A percentile compares a stretch with the other conserved stretches of the same genome.
These are phyloP conservation scores for Musa schizocarpa DNA, from an alignment of 176 grass and related monocot genomes.

Conservation along the genomic window DNA sequence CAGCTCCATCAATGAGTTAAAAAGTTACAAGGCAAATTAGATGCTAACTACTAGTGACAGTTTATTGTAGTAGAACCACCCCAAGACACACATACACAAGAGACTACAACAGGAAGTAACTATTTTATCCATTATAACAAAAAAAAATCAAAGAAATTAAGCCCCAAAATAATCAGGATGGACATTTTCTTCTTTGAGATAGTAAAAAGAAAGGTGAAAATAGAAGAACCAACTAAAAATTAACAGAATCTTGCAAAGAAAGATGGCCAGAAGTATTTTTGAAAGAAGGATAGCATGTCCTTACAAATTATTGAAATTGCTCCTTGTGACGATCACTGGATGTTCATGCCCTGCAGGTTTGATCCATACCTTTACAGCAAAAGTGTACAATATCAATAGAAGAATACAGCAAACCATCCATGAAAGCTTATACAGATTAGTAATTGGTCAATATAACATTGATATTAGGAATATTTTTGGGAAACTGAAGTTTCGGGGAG, in stretches of 20 bases:
- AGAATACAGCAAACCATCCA: neutral
- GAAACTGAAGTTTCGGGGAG: neutral
- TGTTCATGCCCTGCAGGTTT: constrained; percentile 69
- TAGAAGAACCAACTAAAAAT: neutral
- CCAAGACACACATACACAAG: too few relatives aligned
- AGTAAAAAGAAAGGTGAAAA: neutral
- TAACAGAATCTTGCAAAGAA: neutral
- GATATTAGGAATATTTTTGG: too few relatives aligned
- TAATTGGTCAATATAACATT: neutral
- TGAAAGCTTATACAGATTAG: neutral
- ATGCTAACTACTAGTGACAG: too few relatives aligned
- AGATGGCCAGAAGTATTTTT: neutral
- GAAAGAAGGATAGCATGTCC: neutral
- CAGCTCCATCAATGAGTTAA: too few relatives aligned
- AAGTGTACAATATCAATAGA: constrained; percentile 20
- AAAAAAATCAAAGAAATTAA: too few relatives aligned
- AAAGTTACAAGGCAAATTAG: too few relatives aligned
- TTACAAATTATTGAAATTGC: constrained; percentile 96
- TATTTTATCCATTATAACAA: too few relatives aligned
- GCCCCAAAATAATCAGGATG: too few relatives aligned
- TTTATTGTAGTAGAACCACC: too few relatives aligned
- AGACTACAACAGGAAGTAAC: too few relatives aligned
- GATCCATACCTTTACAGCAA: constrained; percentile 51
- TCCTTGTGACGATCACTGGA: constrained; percentile 57
- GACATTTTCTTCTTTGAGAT: too few relatives aligned